These are phyloP conservation scores for Podaxis sp. DNA, from an alignment of 768 basidiomycete species.

Conservation along the genomic window DNA sequence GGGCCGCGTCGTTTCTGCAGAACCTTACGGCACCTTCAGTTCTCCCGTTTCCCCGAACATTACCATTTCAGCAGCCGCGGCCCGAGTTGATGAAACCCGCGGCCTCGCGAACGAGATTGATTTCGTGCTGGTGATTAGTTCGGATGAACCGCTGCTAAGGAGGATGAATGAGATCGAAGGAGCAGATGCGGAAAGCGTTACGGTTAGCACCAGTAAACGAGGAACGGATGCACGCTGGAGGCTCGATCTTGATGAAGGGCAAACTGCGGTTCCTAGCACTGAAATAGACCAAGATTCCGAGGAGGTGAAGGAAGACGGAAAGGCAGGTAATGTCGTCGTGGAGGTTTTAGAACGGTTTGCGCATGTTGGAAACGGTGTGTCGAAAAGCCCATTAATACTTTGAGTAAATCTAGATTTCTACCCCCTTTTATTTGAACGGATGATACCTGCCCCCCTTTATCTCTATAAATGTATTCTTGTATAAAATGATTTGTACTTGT, in stretches of 20 bases:
- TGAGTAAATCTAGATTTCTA: not conserved
- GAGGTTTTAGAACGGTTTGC: conserved; percentile 6
- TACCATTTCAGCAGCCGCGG: conserved; percentile 2
- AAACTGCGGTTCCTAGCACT: not conserved
- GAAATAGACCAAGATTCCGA: not conserved
- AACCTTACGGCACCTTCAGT: not conserved
- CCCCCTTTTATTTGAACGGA: too few relatives aligned
- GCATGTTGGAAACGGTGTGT: not conserved
- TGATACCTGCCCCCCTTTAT: not conserved
- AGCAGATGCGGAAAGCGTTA: conserved; percentile 47
- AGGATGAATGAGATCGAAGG: conserved; percentile 73
- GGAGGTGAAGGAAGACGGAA: conserved; percentile 5
- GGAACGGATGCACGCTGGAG: conserved; percentile 83
- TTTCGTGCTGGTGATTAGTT: conserved; percentile 65
- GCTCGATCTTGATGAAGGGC: conserved; percentile 34
- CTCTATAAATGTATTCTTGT: not conserved
- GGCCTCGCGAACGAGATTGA: conserved; percentile 43
- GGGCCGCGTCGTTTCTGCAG: not conserved
- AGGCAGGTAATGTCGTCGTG: conserved; percentile 5
- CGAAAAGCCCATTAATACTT: not conserved
- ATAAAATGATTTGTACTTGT: not conserved
- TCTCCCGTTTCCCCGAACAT: not conserved
- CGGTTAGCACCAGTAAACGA: conserved; percentile 65
- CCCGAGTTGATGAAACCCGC: conserved; percentile 25
- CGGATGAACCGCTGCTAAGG: conserved; percentile 77